A percentile compares a stretch with the other conserved stretches of the same genome.
These are phyloP conservation scores for Telfairia occidentalis DNA, from an alignment of 331 rosid genomes.

Conservation along the genomic window DNA sequence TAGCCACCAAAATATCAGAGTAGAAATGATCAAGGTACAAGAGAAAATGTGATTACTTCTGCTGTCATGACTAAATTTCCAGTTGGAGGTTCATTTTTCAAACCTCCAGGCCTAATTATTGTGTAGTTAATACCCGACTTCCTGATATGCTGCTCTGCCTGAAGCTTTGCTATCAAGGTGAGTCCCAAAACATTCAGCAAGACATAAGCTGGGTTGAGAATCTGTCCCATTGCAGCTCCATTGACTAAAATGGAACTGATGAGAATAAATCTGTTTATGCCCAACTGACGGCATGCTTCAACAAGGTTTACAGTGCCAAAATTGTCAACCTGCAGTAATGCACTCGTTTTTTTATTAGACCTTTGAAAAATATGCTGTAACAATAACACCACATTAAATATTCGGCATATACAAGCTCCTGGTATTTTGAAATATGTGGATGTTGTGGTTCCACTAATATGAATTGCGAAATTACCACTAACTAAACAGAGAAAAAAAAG, in stretches of 20 bases:
- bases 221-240: constrained; percentile 95
- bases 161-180: constrained; percentile 83
- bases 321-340: constrained; percentile 66
- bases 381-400: not conserved
- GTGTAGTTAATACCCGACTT: constrained; percentile 95
- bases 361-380: not conserved
- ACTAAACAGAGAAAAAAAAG: not conserved
- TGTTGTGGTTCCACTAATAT: not conserved
- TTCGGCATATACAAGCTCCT: not conserved
- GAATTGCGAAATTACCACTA: not conserved
- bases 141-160: constrained; percentile 67
- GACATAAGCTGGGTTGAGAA: constrained; percentile 82
- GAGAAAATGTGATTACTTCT: constrained; percentile 46
- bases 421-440: not conserved
- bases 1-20: not conserved
- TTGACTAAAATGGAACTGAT: constrained; percentile 88
- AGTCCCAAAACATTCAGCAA: constrained; percentile 85
- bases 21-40: not conserved
- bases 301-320: constrained; percentile 85
- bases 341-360: not conserved
- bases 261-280: constrained; percentile 73
- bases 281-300: constrained; percentile 72
- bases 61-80: constrained; percentile 81
- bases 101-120: constrained; percentile 89
- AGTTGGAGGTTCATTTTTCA: constrained; percentile 77